Evolutionary conservation across 1,139 yeast species (phyloP), one percentile per base, ranked within the genome.

Genomic region (Saccharomyces hybrid): DNA sequence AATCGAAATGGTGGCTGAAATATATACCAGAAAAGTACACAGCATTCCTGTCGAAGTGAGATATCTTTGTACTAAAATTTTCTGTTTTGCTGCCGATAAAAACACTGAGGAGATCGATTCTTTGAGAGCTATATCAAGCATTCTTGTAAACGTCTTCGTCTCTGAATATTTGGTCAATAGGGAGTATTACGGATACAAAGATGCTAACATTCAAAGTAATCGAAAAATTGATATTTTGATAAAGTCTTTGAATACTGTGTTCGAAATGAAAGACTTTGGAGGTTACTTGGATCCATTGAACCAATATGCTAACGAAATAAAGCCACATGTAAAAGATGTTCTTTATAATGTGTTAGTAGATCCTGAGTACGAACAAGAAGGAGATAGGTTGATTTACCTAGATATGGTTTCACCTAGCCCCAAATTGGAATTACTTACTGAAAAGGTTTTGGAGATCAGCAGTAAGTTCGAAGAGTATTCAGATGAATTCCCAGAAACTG

Each of bases 141-240:
- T 90, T 57, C 86, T 89, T 0, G 88, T 93, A 66, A 77, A 95
- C 57, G 83, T 87, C 59, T 73, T 90, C 48, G 73, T 88, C 20
- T 87, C 86, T 9, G 67, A 61, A 34, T 68, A 59, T 75, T 5
- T 70, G 60, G 48, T 70, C 64, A 53, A 72, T 72, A 20, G 79
- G 69, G 50, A 66, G 62, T 50, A 71, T 64, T 60, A 60, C 53
- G 67, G 69, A 4, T 41, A 28, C 5, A 25, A 47, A 8, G 20
- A 48, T 5, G 16, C n/a, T 8, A 44, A 48, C 9, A 47, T 61
- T 5, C 54, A 56, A 6, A 25, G 23, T 7, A 38, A 38, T 5
- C 44, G 13, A 38, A 69, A 68, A 52, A 52, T 63, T 25, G 47
- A 52, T 6, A 50, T 61, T 16, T 49, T 67, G 5, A 31, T 63